phyloP scores from a whole-genome alignment of 176 grass and related monocot genomes.

The Aegilops bicornis region DNA sequence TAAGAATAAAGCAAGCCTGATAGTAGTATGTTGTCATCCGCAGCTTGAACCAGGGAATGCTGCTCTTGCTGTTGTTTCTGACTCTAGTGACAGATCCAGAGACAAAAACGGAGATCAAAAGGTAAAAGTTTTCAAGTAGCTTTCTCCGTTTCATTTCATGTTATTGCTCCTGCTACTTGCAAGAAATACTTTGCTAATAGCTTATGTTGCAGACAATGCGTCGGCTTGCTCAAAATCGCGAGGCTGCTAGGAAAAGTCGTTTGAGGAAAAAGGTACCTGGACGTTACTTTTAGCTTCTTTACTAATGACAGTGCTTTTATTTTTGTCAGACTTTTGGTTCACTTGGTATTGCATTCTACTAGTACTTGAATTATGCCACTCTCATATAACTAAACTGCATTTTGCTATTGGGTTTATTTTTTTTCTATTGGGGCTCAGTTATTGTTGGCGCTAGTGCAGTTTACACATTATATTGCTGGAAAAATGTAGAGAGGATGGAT shows the following conservation, averaged over 20 bases:
- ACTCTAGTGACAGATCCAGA: constrained; percentile 92
- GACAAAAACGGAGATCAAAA: constrained; percentile 86
- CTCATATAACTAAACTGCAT: constrained; percentile 10
- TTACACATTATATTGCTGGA: not conserved
- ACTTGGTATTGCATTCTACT: not conserved
- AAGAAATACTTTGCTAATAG: constrained; percentile 34
- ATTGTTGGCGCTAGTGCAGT: not conserved
- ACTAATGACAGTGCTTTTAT: not conserved
- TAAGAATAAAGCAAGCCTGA: constrained; percentile 25
- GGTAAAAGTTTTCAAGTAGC: constrained; percentile 40
- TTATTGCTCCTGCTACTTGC: not conserved
- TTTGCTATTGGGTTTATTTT: not conserved
- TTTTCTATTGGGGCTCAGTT: constrained; percentile 1
- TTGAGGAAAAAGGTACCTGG: constrained; percentile 93
- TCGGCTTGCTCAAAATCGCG: constrained; percentile 96
- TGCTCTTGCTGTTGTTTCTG: constrained; percentile 50
- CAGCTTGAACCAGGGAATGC: constrained; percentile 65
- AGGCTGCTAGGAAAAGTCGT: constrained; percentile 97
- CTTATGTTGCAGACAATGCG: constrained; percentile 58
- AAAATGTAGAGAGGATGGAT: not conserved
- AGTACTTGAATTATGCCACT: not conserved
- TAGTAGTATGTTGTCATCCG: constrained; percentile 37
- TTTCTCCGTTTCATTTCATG: not conserved
- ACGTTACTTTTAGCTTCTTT: constrained; percentile 30
- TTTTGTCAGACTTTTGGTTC: not conserved